phyloP scores from a whole-genome alignment of 257 asterid genomes.

The Nicotiana noctiflora region DNA sequence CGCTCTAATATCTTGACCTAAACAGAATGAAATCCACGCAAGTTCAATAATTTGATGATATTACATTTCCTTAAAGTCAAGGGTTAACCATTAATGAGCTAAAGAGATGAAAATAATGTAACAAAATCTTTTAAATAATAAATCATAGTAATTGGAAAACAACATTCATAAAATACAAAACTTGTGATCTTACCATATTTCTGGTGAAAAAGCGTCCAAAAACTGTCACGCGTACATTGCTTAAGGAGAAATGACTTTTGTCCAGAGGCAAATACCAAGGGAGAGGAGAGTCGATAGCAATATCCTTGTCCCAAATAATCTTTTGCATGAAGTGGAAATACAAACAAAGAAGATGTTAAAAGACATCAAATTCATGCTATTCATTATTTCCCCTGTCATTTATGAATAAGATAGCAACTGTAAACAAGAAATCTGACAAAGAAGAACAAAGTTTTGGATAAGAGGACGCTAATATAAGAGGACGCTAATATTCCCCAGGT shows the following conservation, averaged over 20 bases:
- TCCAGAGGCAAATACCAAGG: conserved; percentile 16
- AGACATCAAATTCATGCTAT: not conserved
- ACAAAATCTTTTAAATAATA: not conserved
- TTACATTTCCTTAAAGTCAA: not conserved
- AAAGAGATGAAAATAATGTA: not conserved
- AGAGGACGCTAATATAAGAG: not conserved
- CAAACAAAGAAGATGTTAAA: not conserved
- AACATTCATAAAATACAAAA: not conserved
- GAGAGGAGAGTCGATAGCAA: conserved; percentile 7
- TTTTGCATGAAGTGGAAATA: not conserved
- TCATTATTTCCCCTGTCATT: not conserved
- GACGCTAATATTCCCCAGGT: not conserved
- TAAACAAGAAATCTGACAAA: not conserved
- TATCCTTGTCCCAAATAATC: conserved; percentile 16
- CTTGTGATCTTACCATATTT: conserved; percentile 13
- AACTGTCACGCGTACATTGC: conserved; percentile 8
- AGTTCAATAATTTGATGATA: not conserved
- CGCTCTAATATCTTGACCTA: conserved; percentile 12
- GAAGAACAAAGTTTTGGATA: not conserved
- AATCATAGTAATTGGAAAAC: not conserved
- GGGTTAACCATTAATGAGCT: not conserved
- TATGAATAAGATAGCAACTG: not conserved
- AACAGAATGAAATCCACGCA: not conserved
- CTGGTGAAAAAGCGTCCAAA: conserved; percentile 16
- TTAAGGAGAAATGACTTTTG: conserved; percentile 8